phyloP scores from a whole-genome alignment of 805 yeast genomes.

The Wickerhamomyces rabaulensis region DNA sequence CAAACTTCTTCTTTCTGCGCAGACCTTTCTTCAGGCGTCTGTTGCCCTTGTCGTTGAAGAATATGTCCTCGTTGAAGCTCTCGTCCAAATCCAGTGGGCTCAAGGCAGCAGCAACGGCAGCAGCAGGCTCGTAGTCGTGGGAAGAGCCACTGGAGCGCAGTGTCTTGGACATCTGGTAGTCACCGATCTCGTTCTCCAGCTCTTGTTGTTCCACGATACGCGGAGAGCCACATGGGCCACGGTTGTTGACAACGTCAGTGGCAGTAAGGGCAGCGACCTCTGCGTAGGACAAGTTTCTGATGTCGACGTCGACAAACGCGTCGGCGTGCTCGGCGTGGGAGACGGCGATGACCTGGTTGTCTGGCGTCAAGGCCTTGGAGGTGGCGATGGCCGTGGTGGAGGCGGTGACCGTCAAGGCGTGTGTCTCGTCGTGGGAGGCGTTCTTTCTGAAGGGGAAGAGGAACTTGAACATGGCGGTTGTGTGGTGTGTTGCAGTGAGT shows the following conservation, averaged over 20 bases:
- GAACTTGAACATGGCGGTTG: neutral
- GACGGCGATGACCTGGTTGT: neutral
- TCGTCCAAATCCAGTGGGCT: neutral
- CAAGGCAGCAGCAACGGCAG: neutral
- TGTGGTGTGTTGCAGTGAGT: no score
- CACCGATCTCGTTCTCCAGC: constrained; percentile 14
- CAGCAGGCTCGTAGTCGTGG: neutral
- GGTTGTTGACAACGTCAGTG: neutral
- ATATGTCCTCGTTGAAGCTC: neutral
- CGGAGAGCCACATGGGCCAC: neutral
- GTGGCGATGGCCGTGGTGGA: neutral
- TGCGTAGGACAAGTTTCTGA: constrained; percentile 46
- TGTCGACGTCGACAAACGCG: constrained; percentile 41
- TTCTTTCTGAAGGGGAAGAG: neutral
- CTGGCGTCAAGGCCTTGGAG: neutral
- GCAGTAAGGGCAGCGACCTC: constrained; percentile 39
- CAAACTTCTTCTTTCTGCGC: constrained; percentile 7
- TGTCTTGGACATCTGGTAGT: constrained; percentile 19
- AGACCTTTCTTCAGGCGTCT: constrained; percentile 17
- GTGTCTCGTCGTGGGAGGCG: neutral
- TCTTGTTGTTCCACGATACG: constrained; percentile 13
- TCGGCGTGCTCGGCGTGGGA: constrained; percentile 22
- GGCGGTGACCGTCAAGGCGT: neutral
- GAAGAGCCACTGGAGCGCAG: neutral
- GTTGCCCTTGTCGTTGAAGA: constrained; percentile 17